Evolutionary conservation across 2,329 filamentous ascomycete species (phyloP).

Genomic region (Hymenoscyphus infarciens): DNA sequence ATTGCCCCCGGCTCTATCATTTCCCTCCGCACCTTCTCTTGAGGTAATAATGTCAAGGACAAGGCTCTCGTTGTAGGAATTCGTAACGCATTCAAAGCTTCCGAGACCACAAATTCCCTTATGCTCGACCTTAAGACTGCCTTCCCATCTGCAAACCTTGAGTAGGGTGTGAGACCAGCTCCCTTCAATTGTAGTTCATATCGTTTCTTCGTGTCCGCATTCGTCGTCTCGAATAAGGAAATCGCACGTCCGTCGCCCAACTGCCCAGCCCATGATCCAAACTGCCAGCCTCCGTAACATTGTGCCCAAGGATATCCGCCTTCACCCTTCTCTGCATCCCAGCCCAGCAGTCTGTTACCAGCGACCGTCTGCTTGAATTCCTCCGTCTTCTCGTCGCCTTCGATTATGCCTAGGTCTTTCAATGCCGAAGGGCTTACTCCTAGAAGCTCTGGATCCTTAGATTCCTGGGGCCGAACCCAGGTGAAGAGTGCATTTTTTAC

Average conservation of each 20-base stretch:
- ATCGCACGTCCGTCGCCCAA: slow-evolving; percentile 93
- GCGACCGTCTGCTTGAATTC: slow-evolving; percentile 76
- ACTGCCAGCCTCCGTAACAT: slow-evolving; percentile 84
- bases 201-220: slow-evolving; percentile 63
- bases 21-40: slow-evolving; percentile 72
- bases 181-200: slow-evolving; percentile 96
- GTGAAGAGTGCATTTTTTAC: slow-evolving; percentile 86
- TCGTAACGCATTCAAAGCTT: slow-evolving; percentile 77
- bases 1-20: slow-evolving; percentile 85
- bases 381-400: slow-evolving; percentile 63
- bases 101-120: slow-evolving; percentile 88
- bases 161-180: slow-evolving; percentile 90
- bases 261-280: slow-evolving; percentile 91
- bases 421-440: slow-evolving; percentile 76
- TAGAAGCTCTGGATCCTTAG: slow-evolving; percentile 72
- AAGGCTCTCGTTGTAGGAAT: slow-evolving; percentile 87
- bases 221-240: slow-evolving; percentile 85
- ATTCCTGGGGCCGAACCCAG: slow-evolving; percentile 78
- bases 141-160: slow-evolving; percentile 91
- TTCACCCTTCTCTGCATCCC: slow-evolving; percentile 60
- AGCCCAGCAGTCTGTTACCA: slow-evolving; percentile 79
- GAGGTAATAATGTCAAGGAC: slow-evolving; percentile 72
- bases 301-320: slow-evolving; percentile 96
- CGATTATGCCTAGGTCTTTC: slow-evolving; percentile 71
- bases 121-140: slow-evolving; percentile 91